These are phyloP conservation scores for Pseudonitzschia multistriata DNA, from an alignment of 108 stramenopile species.

Conservation along the genomic window DNA sequence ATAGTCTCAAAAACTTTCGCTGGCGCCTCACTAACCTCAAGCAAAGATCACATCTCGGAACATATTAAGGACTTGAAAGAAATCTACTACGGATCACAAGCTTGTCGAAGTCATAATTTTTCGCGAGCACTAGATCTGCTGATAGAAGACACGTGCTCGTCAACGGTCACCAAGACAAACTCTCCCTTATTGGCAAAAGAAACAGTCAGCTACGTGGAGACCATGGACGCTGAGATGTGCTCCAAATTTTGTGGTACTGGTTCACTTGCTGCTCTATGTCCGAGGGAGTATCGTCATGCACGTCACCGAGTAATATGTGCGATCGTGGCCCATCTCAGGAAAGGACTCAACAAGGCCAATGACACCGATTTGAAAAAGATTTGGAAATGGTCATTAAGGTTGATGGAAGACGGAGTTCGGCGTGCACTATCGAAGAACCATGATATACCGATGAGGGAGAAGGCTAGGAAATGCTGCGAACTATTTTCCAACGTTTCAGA, in stretches of 20 bases:
- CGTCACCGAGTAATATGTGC: conserved; percentile 42
- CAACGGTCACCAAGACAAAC: background rate
- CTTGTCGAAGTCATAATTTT: background rate
- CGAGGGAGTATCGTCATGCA: conserved; percentile 39
- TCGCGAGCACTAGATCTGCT: background rate
- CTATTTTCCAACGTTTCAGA: conserved; percentile 18
- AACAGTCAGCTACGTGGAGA: conserved; percentile 8
- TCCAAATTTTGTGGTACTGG: conserved; percentile 33
- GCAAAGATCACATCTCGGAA: background rate
- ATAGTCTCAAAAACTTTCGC: background rate
- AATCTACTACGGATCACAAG: background rate
- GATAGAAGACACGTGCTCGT: background rate
- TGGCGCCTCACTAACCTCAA: background rate
- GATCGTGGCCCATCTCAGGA: conserved; percentile 51
- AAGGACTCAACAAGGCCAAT: background rate
- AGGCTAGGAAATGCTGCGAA: conserved; percentile 14
- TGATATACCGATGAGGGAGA: conserved; percentile 6
- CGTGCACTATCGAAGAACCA: conserved; percentile 12
- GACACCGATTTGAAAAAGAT: conserved; percentile 18
- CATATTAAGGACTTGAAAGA: background rate
- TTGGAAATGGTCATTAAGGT: conserved; percentile 44
- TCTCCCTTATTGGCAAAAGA: background rate
- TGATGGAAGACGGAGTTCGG: conserved; percentile 74
- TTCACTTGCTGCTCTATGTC: conserved; percentile 59
- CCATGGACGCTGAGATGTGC: conserved; percentile 15